A percentile compares a stretch with the other conserved stretches of the same genome.
Conservation (phyloP, 179 eudicot species). For the Spinacia oleracea region DNA sequence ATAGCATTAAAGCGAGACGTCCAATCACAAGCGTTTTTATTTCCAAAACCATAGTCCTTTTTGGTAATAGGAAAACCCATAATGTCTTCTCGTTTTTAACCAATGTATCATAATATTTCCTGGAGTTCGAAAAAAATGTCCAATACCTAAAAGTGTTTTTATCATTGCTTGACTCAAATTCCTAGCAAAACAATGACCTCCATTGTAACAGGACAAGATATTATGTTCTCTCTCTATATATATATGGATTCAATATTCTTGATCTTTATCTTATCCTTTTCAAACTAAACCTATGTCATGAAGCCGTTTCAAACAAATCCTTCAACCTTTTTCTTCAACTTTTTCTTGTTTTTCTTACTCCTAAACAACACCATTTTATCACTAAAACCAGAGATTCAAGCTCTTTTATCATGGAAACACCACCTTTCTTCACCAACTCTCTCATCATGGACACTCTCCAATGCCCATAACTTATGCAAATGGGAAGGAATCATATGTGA, state of each 20-base stretch:
- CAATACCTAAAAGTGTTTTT: not conserved
- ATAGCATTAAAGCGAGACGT: no score
- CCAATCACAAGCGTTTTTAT: no score
- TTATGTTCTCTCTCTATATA: not conserved
- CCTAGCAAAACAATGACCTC: not conserved
- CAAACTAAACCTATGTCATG: conserved; percentile 1
- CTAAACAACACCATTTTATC: conserved; percentile 16
- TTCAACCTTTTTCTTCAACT: not conserved
- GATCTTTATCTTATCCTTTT: not conserved
- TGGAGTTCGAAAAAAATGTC: no score
- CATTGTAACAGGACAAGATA: not conserved
- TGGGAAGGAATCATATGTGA: conserved; percentile 63
- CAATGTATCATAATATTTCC: no score
- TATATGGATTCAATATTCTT: not conserved
- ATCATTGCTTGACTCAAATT: not conserved
- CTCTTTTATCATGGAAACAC: conserved; percentile 20
- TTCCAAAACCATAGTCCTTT: no score
- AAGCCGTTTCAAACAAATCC: conserved; percentile 1
- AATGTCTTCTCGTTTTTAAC: no score
- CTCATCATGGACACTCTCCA: conserved; percentile 55
- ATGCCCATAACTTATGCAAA: conserved; percentile 42
- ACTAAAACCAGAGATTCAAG: conserved; percentile 7
- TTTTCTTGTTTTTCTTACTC: not conserved
- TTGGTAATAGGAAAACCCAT: no score
- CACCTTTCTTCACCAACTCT: conserved; percentile 22